These are phyloP conservation scores for Lecanoromycetidae sp. DNA, from an alignment of 2,329 filamentous ascomycete species.

Conservation along the genomic window DNA sequence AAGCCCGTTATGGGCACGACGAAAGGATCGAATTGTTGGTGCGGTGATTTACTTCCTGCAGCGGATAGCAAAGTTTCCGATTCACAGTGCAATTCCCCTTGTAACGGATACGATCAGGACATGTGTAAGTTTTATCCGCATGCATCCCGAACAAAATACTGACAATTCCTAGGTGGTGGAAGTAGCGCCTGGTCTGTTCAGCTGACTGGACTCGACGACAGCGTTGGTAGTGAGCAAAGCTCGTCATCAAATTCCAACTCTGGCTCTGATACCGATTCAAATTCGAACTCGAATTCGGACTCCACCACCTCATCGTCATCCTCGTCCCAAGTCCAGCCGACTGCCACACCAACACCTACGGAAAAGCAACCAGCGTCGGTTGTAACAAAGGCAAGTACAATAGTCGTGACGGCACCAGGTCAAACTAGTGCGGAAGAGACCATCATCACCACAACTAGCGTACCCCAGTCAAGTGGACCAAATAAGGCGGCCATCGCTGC, in stretches of 20 bases:
- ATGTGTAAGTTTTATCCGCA: slow-evolving; percentile 46
- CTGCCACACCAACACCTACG: slow-evolving; percentile 20
- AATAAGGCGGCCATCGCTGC: slow-evolving; percentile 77
- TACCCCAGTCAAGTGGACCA: slow-evolving; percentile 30
- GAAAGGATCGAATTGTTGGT: slow-evolving; percentile 55
- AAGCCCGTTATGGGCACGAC: slow-evolving; percentile 52
- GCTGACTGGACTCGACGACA: slow-evolving; percentile 36
- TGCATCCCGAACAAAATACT: slow-evolving; percentile 19
- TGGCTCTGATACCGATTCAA: slow-evolving; percentile 17
- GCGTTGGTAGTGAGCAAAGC: slow-evolving; percentile 25
- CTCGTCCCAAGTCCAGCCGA: neutral
- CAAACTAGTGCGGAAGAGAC: slow-evolving; percentile 21
- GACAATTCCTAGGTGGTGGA: slow-evolving; percentile 43
- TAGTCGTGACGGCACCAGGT: slow-evolving; percentile 26
- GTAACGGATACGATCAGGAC: slow-evolving; percentile 49
- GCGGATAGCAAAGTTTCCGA: slow-evolving; percentile 42
- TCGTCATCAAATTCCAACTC: slow-evolving; percentile 13
- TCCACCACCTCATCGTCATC: slow-evolving; percentile 18
- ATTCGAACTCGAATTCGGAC: slow-evolving; percentile 18
- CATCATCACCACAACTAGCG: slow-evolving; percentile 18
- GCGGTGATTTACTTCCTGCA: slow-evolving; percentile 57
- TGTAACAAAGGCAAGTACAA: slow-evolving; percentile 26
- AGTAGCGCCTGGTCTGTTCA: slow-evolving; percentile 39
- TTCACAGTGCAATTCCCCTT: slow-evolving; percentile 51
- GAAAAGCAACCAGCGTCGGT: slow-evolving; percentile 16